Percentiles rank a stretch among this genome's conserved stretches.
Conservation (phyloP, 2,329 filamentous ascomycete species). For the Zasmidium citrigriseum region DNA sequence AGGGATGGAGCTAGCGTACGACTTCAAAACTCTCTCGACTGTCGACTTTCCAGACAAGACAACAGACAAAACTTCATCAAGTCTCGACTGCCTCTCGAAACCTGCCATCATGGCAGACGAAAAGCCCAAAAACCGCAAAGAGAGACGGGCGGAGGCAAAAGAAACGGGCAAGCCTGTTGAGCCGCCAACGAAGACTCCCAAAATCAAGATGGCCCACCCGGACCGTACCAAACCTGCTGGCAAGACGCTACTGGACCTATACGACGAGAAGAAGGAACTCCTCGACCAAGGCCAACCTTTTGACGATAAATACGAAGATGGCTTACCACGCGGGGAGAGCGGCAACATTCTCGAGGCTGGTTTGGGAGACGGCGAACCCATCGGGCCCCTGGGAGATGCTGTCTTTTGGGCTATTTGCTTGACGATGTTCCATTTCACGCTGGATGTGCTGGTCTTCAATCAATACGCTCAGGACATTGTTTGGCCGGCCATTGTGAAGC, state of each 20-base stretch:
- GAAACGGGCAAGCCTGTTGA: constrained; percentile 38
- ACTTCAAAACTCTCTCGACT: no score
- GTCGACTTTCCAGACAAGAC: no score
- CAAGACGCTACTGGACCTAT: constrained; percentile 73
- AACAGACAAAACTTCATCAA: background rate
- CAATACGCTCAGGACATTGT: constrained; percentile 71
- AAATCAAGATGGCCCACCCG: constrained; percentile 67
- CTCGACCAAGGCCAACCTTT: constrained; percentile 53
- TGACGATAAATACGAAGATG: constrained; percentile 42
- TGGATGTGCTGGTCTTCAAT: constrained; percentile 76
- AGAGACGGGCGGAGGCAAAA: constrained; percentile 43
- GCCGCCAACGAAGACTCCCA: constrained; percentile 44
- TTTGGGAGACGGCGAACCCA: constrained; percentile 41
- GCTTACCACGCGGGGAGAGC: constrained; percentile 31
- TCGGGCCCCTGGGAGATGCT: constrained; percentile 50
- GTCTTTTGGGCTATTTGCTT: constrained; percentile 59
- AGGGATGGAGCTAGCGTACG: no score
- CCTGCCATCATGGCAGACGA: background rate
- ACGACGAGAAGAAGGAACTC: constrained; percentile 58
- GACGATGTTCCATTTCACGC: constrained; percentile 72
- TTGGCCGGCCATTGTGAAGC: constrained; percentile 57
- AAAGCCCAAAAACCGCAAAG: constrained; percentile 45
- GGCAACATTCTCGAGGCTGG: constrained; percentile 40
- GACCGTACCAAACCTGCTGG: constrained; percentile 64
- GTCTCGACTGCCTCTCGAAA: background rate